phyloP scores from a whole-genome alignment of 176 grass and related monocot genomes.

The Leersia perrieri region DNA sequence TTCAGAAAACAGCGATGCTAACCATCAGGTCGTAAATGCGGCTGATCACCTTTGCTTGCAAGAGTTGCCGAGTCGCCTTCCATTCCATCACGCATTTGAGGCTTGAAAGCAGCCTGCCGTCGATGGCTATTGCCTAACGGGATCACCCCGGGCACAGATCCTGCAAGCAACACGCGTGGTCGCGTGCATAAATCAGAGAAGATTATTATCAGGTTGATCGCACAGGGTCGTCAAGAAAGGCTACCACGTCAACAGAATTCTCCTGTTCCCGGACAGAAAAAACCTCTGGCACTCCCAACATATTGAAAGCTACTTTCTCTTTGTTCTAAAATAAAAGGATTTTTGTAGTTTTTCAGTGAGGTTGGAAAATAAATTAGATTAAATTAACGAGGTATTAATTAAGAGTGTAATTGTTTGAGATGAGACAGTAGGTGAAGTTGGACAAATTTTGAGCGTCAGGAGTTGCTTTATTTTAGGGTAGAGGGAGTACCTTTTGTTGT shows the following conservation, averaged over 20 bases:
- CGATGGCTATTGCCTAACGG: not conserved
- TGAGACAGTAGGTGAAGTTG: no score
- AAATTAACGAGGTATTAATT: no score
- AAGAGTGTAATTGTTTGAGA: no score
- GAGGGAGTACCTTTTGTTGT: no score
- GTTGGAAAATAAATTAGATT: no score
- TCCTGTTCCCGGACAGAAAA: not conserved
- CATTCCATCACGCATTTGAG: conserved; percentile 7
- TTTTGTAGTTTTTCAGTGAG: no score
- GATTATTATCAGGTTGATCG: not conserved
- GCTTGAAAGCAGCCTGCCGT: conserved; percentile 18
- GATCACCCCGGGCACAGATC: not conserved
- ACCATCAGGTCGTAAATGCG: not conserved
- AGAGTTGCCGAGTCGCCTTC: conserved; percentile 39
- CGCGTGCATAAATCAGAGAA: not conserved
- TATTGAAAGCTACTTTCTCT: no score
- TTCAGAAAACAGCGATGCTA: not conserved
- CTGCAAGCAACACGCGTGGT: not conserved
- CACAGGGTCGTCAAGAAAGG: not conserved
- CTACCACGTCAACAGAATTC: not conserved
- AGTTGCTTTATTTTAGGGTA: no score
- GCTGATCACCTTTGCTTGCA: conserved; percentile 1
- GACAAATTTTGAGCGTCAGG: no score
- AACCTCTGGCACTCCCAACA: not conserved
- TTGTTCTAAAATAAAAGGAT: no score